Conservation (phyloP, 768 basidiomycete genomes). For the Daedaleopsis sinensis region DNA sequence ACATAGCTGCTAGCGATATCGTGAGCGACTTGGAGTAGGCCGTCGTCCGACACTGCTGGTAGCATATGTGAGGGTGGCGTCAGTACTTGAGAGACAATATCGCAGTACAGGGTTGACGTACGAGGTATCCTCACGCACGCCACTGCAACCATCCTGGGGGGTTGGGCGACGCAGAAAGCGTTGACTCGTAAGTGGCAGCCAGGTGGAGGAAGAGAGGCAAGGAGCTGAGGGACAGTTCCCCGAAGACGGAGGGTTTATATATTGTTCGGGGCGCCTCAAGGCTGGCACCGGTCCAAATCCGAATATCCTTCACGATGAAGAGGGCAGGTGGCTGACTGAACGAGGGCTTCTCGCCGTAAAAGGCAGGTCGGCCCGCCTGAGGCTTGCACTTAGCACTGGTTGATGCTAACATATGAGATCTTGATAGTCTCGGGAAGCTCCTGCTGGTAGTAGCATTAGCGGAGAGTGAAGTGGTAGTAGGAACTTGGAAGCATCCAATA, state of each 20-base stretch:
- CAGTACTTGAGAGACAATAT: no score
- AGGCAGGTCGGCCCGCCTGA: background rate
- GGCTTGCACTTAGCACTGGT: no score
- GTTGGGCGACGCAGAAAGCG: background rate
- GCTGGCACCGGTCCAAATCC: background rate
- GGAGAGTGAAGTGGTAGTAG: no score
- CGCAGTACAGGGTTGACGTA: no score
- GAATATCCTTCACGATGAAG: background rate
- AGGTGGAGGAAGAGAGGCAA: background rate
- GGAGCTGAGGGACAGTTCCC: background rate
- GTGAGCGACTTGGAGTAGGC: no score
- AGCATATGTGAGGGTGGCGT: no score
- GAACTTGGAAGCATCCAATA: no score
- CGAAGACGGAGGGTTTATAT: background rate
- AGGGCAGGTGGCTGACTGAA: background rate
- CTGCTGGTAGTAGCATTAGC: no score
- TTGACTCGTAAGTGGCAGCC: background rate
- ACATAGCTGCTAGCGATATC: no score
- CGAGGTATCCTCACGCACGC: background rate
- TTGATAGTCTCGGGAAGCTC: no score
- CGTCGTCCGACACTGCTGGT: no score
- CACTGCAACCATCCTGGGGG: background rate
- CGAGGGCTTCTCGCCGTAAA: background rate
- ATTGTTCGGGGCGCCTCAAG: background rate
- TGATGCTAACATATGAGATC: no score